Percentiles rank a stretch among this genome's conserved stretches.
Evolutionary conservation across 768 basidiomycete genomes (phyloP).

Genomic region (Rhodosporidiobolus sp.): DNA sequence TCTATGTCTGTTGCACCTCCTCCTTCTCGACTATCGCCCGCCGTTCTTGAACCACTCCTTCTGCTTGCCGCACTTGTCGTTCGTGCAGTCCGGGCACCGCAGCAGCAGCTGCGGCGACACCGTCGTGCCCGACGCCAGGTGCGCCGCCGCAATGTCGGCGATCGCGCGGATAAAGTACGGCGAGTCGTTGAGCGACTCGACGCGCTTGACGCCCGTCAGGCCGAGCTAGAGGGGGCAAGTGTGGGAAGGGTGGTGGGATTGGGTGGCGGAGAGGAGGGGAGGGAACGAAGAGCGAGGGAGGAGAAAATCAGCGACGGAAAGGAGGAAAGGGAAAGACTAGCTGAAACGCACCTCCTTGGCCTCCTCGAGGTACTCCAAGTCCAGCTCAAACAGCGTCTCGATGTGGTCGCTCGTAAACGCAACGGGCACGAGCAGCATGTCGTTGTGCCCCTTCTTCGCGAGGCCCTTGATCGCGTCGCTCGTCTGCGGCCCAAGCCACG

Average conservation of each 20-base stretch:
- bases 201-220: conserved; percentile 74
- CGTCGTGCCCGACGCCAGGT: conserved; percentile 54
- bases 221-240: conserved; percentile 62
- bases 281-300: background rate
- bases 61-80: conserved; percentile 76
- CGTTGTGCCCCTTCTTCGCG: conserved; percentile 52
- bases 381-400: conserved; percentile 94
- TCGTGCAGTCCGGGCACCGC: conserved; percentile 90
- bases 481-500: conserved; percentile 99
- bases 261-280: background rate
- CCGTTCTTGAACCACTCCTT: conserved; percentile 73
- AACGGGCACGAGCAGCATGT: conserved; percentile 76
- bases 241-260: conserved; percentile 16
- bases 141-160: conserved; percentile 80
- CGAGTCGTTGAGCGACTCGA: conserved; percentile 88
- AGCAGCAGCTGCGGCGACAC: conserved; percentile 66
- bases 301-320: background rate
- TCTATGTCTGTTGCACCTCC: too few relatives aligned
- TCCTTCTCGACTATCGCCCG: background rate
- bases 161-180: conserved; percentile 93
- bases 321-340: background rate
- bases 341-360: conserved; percentile 69
- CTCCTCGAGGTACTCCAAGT: conserved; percentile 87
- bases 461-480: conserved; percentile 73
- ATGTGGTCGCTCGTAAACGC: conserved; percentile 99